Conservation (phyloP, 2,329 filamentous ascomycete species). For the Aspergillus sp. region DNA sequence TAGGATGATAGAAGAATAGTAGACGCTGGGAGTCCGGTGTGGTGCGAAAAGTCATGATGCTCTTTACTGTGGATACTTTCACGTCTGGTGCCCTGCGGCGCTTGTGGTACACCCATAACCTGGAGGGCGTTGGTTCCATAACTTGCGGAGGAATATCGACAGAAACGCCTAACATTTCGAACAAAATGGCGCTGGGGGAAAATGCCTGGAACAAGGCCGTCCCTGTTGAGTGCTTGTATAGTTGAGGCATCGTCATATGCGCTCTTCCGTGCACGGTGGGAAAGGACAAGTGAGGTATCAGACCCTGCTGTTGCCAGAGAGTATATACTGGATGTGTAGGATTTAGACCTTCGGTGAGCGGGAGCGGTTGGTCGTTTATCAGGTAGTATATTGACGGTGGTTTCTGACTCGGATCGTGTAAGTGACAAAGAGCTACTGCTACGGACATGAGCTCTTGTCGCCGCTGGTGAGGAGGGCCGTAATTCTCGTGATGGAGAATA, state of each 20-base stretch:
- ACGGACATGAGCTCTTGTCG: slow-evolving; percentile 41
- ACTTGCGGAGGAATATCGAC: slow-evolving; percentile 48
- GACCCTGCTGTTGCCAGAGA: slow-evolving; percentile 46
- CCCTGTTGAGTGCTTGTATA: slow-evolving; percentile 42
- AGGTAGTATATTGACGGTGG: slow-evolving; percentile 31
- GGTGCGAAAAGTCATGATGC: slow-evolving; percentile 46
- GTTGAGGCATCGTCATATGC: slow-evolving; percentile 48
- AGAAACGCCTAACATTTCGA: slow-evolving; percentile 47
- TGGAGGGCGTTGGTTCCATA: slow-evolving; percentile 48
- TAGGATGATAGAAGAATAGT: slow-evolving; percentile 66
- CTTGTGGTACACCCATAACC: slow-evolving; percentile 45
- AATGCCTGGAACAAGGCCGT: slow-evolving; percentile 46
- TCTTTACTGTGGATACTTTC: slow-evolving; percentile 40
- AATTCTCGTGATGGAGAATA: slow-evolving; percentile 38
- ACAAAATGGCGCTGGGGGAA: slow-evolving; percentile 48
- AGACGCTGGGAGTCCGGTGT: slow-evolving; percentile 46
- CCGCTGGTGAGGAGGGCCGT: slow-evolving; percentile 39
- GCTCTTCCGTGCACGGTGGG: slow-evolving; percentile 42
- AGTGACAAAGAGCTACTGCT: slow-evolving; percentile 45
- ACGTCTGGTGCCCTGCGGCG: slow-evolving; percentile 29
- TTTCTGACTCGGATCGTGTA: slow-evolving; percentile 43
- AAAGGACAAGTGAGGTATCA: slow-evolving; percentile 46
- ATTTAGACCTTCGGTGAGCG: slow-evolving; percentile 35
- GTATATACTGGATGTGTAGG: slow-evolving; percentile 46
- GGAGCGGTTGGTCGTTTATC: slow-evolving; percentile 32